Evolutionary conservation across 179 eudicot genomes (phyloP).

Genomic region (Gypsophila paniculata): DNA sequence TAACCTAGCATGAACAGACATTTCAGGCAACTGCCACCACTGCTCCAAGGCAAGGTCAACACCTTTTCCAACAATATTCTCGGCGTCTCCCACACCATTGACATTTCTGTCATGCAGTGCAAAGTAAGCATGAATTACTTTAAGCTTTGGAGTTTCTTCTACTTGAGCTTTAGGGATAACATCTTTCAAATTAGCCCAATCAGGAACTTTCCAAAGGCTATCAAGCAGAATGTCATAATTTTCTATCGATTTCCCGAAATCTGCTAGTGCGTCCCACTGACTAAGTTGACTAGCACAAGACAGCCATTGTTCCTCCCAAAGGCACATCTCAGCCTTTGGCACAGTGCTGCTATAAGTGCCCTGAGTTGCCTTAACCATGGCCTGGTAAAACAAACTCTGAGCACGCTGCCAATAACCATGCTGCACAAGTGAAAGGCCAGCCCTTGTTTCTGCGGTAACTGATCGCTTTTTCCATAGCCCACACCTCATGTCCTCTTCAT

Average conservation of each 20-base stretch:
- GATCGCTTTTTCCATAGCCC: constrained; percentile 97
- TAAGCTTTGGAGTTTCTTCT: constrained; percentile 93
- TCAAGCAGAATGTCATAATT: constrained; percentile 91
- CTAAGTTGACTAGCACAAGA: constrained; percentile 91
- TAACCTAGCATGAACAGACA: constrained; percentile 91
- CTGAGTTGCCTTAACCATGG: constrained; percentile 97
- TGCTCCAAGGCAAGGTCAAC: constrained; percentile 94
- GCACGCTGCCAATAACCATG: constrained; percentile 99
- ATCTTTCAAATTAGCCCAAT: constrained; percentile 91
- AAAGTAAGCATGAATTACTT: constrained; percentile 86
- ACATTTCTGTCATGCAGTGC: constrained; percentile 90
- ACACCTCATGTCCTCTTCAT: constrained; percentile 99
- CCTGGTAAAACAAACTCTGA: constrained; percentile 94
- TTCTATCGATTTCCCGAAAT: constrained; percentile 87
- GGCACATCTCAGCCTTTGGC: constrained; percentile 99
- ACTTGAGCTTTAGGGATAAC: constrained; percentile 97
- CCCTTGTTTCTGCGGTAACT: constrained; percentile 89
- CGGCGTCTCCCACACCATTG: constrained; percentile 82
- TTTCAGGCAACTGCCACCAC: constrained; percentile 99
- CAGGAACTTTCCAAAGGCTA: constrained; percentile 97
- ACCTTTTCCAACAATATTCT: constrained; percentile 84
- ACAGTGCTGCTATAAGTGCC: constrained; percentile 95
- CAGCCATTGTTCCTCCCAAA: constrained; percentile 99
- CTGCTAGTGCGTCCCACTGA: constrained; percentile 93
- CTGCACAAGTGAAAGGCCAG: constrained; percentile 96